A percentile compares a stretch with the other conserved stretches of the same genome.
phyloP scores from a whole-genome alignment of 306 rosid genomes.

The Carpinus fangiana region DNA sequence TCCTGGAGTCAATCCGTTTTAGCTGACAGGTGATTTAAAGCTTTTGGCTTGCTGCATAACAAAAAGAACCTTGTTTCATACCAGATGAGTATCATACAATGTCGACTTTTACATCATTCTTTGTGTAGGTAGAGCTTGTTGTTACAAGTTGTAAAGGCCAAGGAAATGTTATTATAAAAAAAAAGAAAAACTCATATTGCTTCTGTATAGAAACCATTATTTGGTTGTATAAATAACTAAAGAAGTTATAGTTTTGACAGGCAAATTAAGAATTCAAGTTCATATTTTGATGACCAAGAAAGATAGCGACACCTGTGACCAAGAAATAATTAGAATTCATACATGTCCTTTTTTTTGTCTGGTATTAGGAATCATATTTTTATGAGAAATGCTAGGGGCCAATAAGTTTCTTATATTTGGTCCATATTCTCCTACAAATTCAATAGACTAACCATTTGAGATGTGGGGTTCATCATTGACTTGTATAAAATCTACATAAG shows the following conservation, averaged over 20 bases:
- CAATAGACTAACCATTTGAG: no score
- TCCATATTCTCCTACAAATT: no score
- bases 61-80: conserved; percentile 22
- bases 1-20: conserved; percentile 82
- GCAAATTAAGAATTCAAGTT: not conserved
- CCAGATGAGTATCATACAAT: conserved; percentile 37
- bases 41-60: conserved; percentile 33
- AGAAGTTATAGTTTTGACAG: conserved; percentile 21
- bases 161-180: conserved; percentile 28
- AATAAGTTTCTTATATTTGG: no score
- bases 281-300: no score
- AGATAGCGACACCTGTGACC: no score
- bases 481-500: no score
- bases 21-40: conserved; percentile 59
- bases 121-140: conserved; percentile 16
- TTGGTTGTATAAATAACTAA: conserved; percentile 21
- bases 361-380: no score
- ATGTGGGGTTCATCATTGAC: no score
- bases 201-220: conserved; percentile 34
- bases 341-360: no score
- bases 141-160: conserved; percentile 29
- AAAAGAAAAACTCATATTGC: conserved; percentile 8
- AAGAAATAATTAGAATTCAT: no score
- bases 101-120: conserved; percentile 20
- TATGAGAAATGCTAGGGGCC: no score